Base-by-base conservation (phyloP, 345 rosid genomes). In the Anacardium occidentale region DNA sequence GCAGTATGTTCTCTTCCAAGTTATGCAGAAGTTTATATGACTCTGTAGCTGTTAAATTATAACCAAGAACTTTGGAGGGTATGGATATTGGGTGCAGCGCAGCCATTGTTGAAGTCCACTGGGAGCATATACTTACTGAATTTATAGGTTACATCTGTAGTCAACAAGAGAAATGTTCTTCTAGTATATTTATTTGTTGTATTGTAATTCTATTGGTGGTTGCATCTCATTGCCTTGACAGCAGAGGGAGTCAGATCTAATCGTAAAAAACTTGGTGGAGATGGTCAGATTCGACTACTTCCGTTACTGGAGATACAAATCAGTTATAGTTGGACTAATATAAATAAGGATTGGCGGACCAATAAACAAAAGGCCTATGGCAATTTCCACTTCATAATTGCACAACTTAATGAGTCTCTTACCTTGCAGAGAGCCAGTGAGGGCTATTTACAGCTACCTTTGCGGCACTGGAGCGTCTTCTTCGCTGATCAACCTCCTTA, bases 401-500 rank as follows among this genome's bases (percentile, higher is more conserved):
- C n/a, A 47, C 4, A 40, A 22, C 22, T 26, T 20, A 48, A 44
- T 13, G 15, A 13, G 64, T 73, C 55, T 73, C 54, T 24, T 57
- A 85, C 88, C 88, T 82, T 50, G 79, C 74, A 40, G 81, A 65
- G 70, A 65, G 69, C 26, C 76, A 44, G 21, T 57, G 82, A 60
- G 78, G 54, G 64, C 66, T 62, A 56, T 57, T 67, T 51, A 74
- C 75, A 53, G 85, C 78, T 40, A 76, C 78, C 66, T 78, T 78
- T 15, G 85, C 74, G 66, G 77, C 81, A n/a, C 83, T 78, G 47
- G 61, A 45, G 9, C 88, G 81, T 7, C 66, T 75, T 14, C 68
- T 77, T 75, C 81, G 58, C 66, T 70, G 76, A 57, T 91, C 98
- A 32, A 89, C 93, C 37, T 89, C 94, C 82, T 89, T 95, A 40